Evolutionary conservation across 2,329 filamentous ascomycete species (phyloP).

Genomic region (Sporothrix curviconia): DNA sequence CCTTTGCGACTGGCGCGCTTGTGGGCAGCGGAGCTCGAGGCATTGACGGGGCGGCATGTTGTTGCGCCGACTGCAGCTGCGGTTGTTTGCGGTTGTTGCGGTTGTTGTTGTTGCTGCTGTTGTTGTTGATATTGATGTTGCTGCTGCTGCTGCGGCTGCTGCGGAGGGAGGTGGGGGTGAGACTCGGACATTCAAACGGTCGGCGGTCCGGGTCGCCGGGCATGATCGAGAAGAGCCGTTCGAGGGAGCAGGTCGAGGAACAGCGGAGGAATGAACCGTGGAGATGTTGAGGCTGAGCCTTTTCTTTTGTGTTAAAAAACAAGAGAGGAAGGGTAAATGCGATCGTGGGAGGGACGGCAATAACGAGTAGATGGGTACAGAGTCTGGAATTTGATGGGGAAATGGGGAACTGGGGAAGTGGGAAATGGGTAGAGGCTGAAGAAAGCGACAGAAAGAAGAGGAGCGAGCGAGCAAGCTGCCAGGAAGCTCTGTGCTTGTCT

Average conservation of each 20-base stretch:
- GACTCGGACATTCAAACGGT: constrained; percentile 16
- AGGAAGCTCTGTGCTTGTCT: background rate
- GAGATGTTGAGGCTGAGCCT: background rate
- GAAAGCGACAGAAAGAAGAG: background rate
- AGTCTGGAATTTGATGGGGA: background rate
- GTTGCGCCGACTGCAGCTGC: too few relatives aligned
- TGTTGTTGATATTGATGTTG: background rate
- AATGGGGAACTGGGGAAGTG: background rate
- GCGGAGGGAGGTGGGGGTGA: constrained; percentile 13
- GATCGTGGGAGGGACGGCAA: too few relatives aligned
- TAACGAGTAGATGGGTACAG: background rate
- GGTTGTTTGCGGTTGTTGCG: background rate
- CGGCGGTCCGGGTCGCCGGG: background rate
- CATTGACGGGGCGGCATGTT: background rate
- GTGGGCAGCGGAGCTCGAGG: constrained; percentile 28
- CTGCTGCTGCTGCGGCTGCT: constrained; percentile 6
- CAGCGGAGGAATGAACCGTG: background rate
- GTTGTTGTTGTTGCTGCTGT: background rate
- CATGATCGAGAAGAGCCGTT: constrained; percentile 1
- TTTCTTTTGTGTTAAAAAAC: background rate
- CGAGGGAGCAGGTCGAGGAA: background rate
- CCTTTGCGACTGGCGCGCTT: constrained; percentile 48
- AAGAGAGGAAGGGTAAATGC: background rate
- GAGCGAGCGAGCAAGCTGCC: background rate
- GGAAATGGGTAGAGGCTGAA: background rate